Base-by-base conservation (phyloP, 768 basidiomycete genomes). In the Lactifluus rugatus region DNA sequence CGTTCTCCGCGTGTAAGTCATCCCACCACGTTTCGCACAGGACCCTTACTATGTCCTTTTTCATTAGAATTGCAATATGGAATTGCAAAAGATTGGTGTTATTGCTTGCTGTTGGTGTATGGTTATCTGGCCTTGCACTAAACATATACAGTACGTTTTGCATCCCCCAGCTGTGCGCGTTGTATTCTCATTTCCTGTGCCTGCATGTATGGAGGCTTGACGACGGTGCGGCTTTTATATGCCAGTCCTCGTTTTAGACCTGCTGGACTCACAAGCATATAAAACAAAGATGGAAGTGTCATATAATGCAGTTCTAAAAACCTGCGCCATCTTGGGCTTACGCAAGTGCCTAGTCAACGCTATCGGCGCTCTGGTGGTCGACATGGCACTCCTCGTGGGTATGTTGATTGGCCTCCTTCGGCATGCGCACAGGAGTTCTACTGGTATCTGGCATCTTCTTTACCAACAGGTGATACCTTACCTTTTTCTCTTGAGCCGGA, bases 31-130 rank as follows among this genome's bases (percentile, higher is more conserved):
- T 11, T 13, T 16, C 5, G 8, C 32, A 23, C 5, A 17, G 13
- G 26, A 41, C 21, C 37, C 46, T 48, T 19, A 56, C 23, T 14
- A 3, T n/a, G 17, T 28, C 25, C n/a, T 41, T 32, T 46, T 21
- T 3, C 26, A 21, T 48, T 28, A 56, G 54, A 21, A 41, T 41
- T 28, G 54, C 54, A 19, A 48, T 56, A 56, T 56, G 54, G 54
- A 31, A 41, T 23, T 28, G 14, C 14, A 56, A 41, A 23, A 17
- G 28, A 37, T 0, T 41, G 16, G 21, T 41, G 14, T 48, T 37
- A 10, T 5, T 48, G 3, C 2, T 56, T 16, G 37, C 37, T 7
- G 5, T 48, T 8, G 54, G 54, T 10, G 19, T 41, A 28, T 56
- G 47, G 47, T 36, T 28, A 17, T 37, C 4, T 31, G 47, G 19